phyloP scores from a whole-genome alignment of 495 filamentous ascomycete genomes.

The Neurospora sp. region DNA sequence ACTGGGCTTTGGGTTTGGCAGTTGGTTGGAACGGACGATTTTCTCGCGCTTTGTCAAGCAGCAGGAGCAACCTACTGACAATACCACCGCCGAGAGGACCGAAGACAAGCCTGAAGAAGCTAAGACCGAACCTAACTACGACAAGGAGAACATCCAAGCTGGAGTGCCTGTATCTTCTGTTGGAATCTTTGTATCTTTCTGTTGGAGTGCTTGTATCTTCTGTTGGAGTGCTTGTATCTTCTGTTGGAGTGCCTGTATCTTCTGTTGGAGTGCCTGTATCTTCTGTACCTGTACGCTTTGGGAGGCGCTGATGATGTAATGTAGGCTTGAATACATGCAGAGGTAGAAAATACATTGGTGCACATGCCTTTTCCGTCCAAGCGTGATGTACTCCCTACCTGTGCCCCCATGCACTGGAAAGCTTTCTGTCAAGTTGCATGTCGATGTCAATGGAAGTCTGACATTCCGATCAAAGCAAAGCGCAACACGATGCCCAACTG shows the following conservation, averaged over 20 bases:
- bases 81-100: background rate
- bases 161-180: no score
- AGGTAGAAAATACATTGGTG: background rate
- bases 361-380: background rate
- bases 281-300: background rate
- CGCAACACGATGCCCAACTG: background rate
- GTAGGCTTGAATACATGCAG: background rate
- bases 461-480: background rate
- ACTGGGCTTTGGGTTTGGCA: constrained; percentile 21
- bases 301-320: background rate
- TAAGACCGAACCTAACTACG: background rate
- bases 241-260: background rate
- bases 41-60: background rate
- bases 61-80: background rate
- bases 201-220: no score
- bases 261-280: background rate
- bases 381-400: background rate
- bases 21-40: constrained; percentile 23
- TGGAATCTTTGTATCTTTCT: no score
- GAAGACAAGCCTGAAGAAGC: background rate
- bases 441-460: background rate
- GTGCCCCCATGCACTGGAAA: background rate
- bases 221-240: background rate
- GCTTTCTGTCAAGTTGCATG: background rate
- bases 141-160: background rate